Evolutionary conservation across 2,329 filamentous ascomycete genomes (phyloP).

Genomic region (Pseudopithomyces chartarum): DNA sequence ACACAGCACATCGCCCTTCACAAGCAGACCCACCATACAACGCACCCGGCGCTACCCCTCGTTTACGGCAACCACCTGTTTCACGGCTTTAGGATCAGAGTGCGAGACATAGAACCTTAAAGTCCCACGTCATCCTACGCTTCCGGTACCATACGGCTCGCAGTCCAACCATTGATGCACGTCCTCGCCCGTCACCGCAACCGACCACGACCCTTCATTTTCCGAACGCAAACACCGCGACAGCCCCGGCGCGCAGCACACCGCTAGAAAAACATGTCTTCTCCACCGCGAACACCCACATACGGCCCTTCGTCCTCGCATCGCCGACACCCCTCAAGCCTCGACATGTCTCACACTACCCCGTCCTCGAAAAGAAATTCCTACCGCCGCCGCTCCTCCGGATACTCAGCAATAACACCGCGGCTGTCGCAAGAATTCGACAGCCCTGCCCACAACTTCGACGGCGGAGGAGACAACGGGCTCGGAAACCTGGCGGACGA

Average conservation of each 20-base stretch:
- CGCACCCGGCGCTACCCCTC: constrained; percentile 3
- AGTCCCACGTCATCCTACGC: background rate
- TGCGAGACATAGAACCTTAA: background rate
- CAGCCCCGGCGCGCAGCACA: constrained; percentile 8
- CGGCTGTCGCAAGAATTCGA: constrained; percentile 48
- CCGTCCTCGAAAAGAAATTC: constrained; percentile 42
- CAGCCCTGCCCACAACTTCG: constrained; percentile 44
- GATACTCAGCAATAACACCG: constrained; percentile 52
- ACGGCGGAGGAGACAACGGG: constrained; percentile 56
- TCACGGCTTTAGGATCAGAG: background rate
- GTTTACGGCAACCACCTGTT: background rate
- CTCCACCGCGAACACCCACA: constrained; percentile 49
- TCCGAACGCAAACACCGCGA: background rate
- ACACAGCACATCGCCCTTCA: constrained; percentile 8
- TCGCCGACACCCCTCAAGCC: constrained; percentile 47
- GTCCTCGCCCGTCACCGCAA: background rate
- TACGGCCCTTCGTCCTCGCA: constrained; percentile 44
- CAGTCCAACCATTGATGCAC: constrained; percentile 7
- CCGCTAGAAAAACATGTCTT: constrained; percentile 39
- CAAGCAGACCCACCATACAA: constrained; percentile 2
- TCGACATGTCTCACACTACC: constrained; percentile 49
- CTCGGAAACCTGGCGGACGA: constrained; percentile 82
- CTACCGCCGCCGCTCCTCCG: constrained; percentile 50
- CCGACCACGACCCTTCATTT: background rate
- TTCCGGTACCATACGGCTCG: background rate